A percentile compares a stretch with the other conserved stretches of the same genome.
phyloP scores from a whole-genome alignment of 2,329 filamentous ascomycete species.

The Xylaria sp. region DNA sequence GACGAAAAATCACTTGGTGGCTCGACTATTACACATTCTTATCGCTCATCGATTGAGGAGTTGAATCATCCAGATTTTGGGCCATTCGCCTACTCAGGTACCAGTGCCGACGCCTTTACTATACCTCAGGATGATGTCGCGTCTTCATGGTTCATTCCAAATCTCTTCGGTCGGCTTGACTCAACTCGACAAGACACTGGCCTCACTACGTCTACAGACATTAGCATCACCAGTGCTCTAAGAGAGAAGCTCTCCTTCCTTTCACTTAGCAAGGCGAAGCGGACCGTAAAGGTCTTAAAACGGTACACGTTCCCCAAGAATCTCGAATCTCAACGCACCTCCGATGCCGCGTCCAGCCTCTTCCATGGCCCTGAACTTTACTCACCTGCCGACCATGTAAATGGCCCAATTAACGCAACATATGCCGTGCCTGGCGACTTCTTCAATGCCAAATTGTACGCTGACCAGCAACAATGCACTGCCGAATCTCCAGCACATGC shows the following conservation, averaged over 20 bases:
- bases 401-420: constrained; percentile 45
- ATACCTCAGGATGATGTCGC: not conserved
- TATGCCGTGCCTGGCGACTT: constrained; percentile 63
- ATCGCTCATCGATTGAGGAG: constrained; percentile 42
- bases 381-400: constrained; percentile 18
- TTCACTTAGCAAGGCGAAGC: constrained; percentile 40
- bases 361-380: constrained; percentile 21
- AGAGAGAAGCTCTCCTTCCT: constrained; percentile 41
- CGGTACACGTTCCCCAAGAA: constrained; percentile 48
- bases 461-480: constrained; percentile 27
- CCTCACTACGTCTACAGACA: constrained; percentile 47
- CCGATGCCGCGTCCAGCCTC: constrained; percentile 21
- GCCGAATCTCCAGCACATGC: constrained; percentile 46
- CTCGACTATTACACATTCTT: constrained; percentile 42
- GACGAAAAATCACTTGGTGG: constrained; percentile 41
- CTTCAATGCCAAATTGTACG: constrained; percentile 49
- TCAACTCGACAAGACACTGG: constrained; percentile 43
- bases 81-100: constrained; percentile 14
- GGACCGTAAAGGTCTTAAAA: constrained; percentile 44
- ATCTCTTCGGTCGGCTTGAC: constrained; percentile 22
- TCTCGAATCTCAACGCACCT: constrained; percentile 36
- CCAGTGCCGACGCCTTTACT: not conserved
- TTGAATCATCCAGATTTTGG: constrained; percentile 13
- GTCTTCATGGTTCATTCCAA: constrained; percentile 22
- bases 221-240: constrained; percentile 44